phyloP scores from a whole-genome alignment of 2,329 filamentous ascomycete species.

The Penicillium sp. region DNA sequence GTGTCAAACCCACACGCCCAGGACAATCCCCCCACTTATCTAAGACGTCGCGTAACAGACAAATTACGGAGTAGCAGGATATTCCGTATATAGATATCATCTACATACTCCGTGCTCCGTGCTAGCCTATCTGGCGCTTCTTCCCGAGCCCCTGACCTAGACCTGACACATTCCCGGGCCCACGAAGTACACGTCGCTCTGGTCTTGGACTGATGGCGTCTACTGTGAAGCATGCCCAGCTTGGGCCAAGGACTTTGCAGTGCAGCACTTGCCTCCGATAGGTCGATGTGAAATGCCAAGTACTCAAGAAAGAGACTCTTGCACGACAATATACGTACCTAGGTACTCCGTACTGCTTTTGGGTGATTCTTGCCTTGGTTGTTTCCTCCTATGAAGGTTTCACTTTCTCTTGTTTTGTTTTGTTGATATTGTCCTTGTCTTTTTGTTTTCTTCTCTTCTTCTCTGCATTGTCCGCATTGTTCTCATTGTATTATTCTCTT shows the following conservation, averaged over 20 bases:
- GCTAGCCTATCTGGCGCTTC: background rate
- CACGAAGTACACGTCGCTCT: background rate
- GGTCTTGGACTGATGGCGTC: conserved; percentile 1
- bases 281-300: conserved; percentile 6
- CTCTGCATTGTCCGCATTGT: background rate
- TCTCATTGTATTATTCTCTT: background rate
- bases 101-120: background rate
- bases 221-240: conserved; percentile 8
- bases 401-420: background rate
- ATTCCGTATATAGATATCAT: background rate
- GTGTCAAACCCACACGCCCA: conserved; percentile 16
- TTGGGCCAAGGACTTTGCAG: conserved; percentile 11
- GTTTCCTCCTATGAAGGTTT: conserved; percentile 1
- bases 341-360: background rate
- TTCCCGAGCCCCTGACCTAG: conserved; percentile 6
- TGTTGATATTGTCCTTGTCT: background rate
- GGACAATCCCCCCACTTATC: conserved; percentile 10
- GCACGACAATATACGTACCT: background rate
- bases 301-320: conserved; percentile 9
- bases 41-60: conserved; percentile 15
- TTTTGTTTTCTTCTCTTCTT: background rate
- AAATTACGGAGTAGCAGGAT: conserved; percentile 13
- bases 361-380: background rate
- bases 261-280: conserved; percentile 10
- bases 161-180: conserved; percentile 10